phyloP scores from a whole-genome alignment of 345 rosid species.

The Punica granatum region DNA sequence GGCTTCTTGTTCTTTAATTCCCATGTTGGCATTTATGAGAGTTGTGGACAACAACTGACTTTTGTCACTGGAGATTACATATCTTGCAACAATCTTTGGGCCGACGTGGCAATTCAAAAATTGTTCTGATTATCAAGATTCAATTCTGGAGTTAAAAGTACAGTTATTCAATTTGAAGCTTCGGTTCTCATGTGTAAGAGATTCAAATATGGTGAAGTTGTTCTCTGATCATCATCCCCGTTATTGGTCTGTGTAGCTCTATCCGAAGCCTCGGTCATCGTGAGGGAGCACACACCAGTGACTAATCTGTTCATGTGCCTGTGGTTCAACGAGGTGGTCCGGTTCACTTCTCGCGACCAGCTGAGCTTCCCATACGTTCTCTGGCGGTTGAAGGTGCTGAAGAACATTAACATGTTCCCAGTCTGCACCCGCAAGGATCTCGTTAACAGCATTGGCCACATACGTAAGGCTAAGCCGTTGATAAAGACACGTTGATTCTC shows the following conservation, averaged over 20 bases:
- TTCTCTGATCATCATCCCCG: slow-evolving; percentile 2
- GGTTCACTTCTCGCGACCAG: slow-evolving; percentile 91
- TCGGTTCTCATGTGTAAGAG: not conserved
- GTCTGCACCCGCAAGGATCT: slow-evolving; percentile 92
- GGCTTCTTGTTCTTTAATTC: not conserved
- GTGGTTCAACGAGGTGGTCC: slow-evolving; percentile 92
- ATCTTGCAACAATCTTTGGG: not conserved
- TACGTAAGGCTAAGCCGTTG: slow-evolving; percentile 63
- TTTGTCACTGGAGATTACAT: not conserved
- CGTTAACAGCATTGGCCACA: slow-evolving; percentile 83
- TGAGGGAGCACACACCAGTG: slow-evolving; percentile 69
- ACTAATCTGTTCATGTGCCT: slow-evolving; percentile 79
- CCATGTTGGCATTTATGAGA: not conserved
- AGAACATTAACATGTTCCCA: slow-evolving; percentile 73
- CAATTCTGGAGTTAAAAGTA: not conserved
- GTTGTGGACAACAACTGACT: not conserved
- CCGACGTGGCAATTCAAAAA: too few relatives aligned
- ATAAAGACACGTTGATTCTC: not conserved
- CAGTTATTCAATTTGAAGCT: not conserved
- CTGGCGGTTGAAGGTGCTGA: slow-evolving; percentile 69
- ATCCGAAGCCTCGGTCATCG: slow-evolving; percentile 83
- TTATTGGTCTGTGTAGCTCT: slow-evolving; percentile 47
- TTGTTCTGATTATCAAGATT: not conserved
- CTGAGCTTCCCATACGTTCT: slow-evolving; percentile 86
- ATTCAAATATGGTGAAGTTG: not conserved